Percentiles rank a stretch among this genome's conserved stretches.
Conservation (phyloP, 306 rosid species). For the Vigna mungo region DNA sequence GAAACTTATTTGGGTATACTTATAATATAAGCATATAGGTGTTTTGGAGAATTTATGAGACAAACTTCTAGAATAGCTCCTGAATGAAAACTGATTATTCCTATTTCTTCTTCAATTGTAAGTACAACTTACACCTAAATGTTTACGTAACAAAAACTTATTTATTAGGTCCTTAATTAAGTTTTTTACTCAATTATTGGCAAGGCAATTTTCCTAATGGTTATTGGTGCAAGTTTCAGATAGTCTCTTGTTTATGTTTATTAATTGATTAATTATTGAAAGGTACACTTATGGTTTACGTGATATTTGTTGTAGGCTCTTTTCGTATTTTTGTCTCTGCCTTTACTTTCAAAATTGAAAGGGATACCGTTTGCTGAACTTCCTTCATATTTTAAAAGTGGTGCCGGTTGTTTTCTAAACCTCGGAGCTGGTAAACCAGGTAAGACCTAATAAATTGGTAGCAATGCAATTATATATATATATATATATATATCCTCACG, state of each 20-base stretch:
- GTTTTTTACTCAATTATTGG: neutral
- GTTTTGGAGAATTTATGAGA: neutral
- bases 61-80: neutral
- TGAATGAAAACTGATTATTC: neutral
- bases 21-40: neutral
- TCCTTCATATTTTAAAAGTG: constrained; percentile 80
- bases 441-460: constrained; percentile 41
- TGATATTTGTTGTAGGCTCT: constrained; percentile 65
- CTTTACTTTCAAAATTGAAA: constrained; percentile 74
- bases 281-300: constrained; percentile 29
- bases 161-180: neutral
- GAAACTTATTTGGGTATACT: neutral
- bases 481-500: constrained; percentile 13
- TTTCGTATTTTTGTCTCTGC: constrained; percentile 76
- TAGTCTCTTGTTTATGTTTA: constrained; percentile 24
- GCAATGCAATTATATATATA: constrained; percentile 7
- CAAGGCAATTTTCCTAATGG: constrained; percentile 12
- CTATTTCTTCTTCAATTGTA: neutral
- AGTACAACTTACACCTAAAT: neutral
- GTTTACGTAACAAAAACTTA: neutral
- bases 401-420: constrained; percentile 82
- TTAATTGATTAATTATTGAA: constrained; percentile 12
- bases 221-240: neutral
- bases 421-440: constrained; percentile 66
- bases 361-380: constrained; percentile 77